These are phyloP conservation scores for Lavandula angustifolia DNA, from an alignment of 257 asterid species.

Conservation along the genomic window DNA sequence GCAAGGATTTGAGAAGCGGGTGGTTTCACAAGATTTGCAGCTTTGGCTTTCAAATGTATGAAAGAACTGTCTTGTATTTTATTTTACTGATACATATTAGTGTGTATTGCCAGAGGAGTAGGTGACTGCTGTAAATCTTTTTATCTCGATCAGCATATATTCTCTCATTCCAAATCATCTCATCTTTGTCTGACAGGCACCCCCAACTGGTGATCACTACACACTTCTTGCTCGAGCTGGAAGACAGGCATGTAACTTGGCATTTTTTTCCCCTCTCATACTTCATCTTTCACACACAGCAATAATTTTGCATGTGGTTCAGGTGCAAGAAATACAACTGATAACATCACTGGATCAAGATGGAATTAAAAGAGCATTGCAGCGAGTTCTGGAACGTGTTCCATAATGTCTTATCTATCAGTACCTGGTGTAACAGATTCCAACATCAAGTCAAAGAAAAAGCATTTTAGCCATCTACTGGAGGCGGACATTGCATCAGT, in stretches of 20 bases:
- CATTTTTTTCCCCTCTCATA: not conserved
- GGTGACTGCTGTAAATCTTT: not conserved
- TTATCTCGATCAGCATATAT: not conserved
- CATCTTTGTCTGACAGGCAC: constrained; percentile 53
- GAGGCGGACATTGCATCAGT: not conserved
- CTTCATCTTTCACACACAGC: no score
- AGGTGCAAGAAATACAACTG: constrained; percentile 95
- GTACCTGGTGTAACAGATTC: not conserved
- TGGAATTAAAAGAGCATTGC: constrained; percentile 80
- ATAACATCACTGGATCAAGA: constrained; percentile 91
- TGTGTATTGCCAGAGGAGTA: not conserved
- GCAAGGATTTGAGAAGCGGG: constrained; percentile 95
- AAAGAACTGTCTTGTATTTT: not conserved
- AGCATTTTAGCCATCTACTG: not conserved
- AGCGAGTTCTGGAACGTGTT: constrained; percentile 81
- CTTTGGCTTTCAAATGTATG: constrained; percentile 95
- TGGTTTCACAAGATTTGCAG: constrained; percentile 94
- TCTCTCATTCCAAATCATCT: constrained; percentile 9
- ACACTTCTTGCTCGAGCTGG: constrained; percentile 98
- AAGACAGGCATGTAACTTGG: constrained; percentile 59
- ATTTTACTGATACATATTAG: not conserved
- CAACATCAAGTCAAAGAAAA: not conserved
- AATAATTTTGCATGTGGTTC: constrained; percentile 22
- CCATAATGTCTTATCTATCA: constrained; percentile 42
- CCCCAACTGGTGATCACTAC: constrained; percentile 69